phyloP scores from a whole-genome alignment of 108 stramenopile species.

The Schizochytrium sp. region DNA sequence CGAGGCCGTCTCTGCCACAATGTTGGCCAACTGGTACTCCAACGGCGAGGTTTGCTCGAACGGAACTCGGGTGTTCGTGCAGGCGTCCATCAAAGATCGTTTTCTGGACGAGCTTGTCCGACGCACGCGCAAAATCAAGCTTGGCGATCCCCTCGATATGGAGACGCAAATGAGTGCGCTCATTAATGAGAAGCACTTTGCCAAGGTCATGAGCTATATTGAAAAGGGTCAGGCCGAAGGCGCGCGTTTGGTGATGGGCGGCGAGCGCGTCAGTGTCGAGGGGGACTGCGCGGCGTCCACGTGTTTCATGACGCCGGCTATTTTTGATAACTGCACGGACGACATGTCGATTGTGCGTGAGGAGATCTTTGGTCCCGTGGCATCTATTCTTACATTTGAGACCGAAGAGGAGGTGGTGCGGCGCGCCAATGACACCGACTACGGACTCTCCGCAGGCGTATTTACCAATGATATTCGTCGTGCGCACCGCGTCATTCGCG shows the following conservation, averaged over 20 bases:
- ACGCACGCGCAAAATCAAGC: constrained; percentile 32
- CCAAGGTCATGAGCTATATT: constrained; percentile 25
- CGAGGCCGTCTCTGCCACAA: constrained; percentile 33
- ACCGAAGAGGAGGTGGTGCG: constrained; percentile 34
- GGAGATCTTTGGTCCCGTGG: constrained; percentile 41
- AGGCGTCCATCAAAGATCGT: constrained; percentile 29
- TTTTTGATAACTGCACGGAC: constrained; percentile 23
- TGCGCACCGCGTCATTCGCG: constrained; percentile 31
- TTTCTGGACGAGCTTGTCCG: constrained; percentile 34
- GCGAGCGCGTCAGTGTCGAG: not conserved
- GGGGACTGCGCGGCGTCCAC: not conserved
- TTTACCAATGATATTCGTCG: constrained; percentile 22
- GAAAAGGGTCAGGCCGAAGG: constrained; percentile 25
- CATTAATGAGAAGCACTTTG: constrained; percentile 24
- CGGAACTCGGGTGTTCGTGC: constrained; percentile 42
- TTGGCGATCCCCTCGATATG: constrained; percentile 37
- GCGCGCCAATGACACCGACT: constrained; percentile 32
- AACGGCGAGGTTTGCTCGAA: constrained; percentile 43
- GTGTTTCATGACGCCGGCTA: constrained; percentile 21
- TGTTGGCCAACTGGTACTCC: constrained; percentile 36
- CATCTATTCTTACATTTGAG: constrained; percentile 16
- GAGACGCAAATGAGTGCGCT: constrained; percentile 32
- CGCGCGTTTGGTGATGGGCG: constrained; percentile 5
- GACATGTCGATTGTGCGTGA: constrained; percentile 27
- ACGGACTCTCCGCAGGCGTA: constrained; percentile 35